These are phyloP conservation scores for Glycine soja DNA, from an alignment of 306 rosid genomes.

Conservation along the genomic window DNA sequence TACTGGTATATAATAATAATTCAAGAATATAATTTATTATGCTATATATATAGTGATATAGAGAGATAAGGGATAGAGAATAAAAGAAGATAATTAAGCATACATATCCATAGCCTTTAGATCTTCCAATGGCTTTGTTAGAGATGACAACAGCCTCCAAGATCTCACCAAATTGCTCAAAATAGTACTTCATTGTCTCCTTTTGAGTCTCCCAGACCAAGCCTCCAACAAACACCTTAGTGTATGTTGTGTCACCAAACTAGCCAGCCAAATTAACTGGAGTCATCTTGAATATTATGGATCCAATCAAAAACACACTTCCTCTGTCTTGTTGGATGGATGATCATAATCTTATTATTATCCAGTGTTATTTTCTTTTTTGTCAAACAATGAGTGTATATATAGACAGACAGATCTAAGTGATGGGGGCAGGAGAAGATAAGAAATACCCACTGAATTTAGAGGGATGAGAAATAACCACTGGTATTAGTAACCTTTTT, in stretches of 20 bases:
- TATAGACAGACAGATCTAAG: too few relatives aligned
- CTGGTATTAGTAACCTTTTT: too few relatives aligned
- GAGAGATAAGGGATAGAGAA: neutral
- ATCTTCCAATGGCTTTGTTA: conserved; percentile 96
- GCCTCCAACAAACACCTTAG: conserved; percentile 96
- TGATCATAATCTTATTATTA: conserved; percentile 1
- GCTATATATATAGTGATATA: neutral
- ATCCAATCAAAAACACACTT: too few relatives aligned
- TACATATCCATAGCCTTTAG: conserved; percentile 99
- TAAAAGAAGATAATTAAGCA: conserved; percentile 10
- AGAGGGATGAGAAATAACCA: too few relatives aligned
- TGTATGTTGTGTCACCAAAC: conserved; percentile 96
- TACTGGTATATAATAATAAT: too few relatives aligned
- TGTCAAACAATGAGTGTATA: conserved; percentile 36
- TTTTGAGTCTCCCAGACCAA: conserved; percentile 99
- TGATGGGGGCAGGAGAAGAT: conserved; percentile 36
- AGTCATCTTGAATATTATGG: conserved; percentile 54
- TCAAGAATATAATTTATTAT: neutral
- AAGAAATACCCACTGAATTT: conserved; percentile 49
- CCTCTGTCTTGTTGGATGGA: neutral
- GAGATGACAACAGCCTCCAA: conserved; percentile 99
- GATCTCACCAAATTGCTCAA: conserved; percentile 98
- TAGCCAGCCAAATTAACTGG: conserved; percentile 81
- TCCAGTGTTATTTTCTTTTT: conserved; percentile 36
- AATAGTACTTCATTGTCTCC: conserved; percentile 94